Conservation (phyloP, 768 basidiomycete species). For the Pleurotus djamor region DNA sequence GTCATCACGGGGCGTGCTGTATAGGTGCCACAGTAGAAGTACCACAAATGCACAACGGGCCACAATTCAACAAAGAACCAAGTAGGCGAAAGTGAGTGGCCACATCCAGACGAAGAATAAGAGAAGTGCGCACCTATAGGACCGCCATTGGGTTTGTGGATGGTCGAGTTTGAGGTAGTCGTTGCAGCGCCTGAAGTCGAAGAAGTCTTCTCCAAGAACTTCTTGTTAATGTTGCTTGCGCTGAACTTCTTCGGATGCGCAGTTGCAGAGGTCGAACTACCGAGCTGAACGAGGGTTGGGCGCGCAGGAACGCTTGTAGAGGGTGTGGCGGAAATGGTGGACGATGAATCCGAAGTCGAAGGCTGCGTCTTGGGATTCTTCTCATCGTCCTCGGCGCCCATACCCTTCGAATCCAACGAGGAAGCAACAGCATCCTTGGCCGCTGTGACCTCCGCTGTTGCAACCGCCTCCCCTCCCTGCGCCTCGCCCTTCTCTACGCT, state of each 20-base stretch:
- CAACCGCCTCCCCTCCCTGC: conserved; percentile 19
- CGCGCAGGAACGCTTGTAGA: conserved; percentile 26
- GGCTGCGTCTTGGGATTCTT: neutral
- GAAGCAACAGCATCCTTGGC: neutral
- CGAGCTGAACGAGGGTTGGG: conserved; percentile 45
- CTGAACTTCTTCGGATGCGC: conserved; percentile 81
- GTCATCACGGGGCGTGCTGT: conserved; percentile 60
- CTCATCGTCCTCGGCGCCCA: neutral
- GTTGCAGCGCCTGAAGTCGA: conserved; percentile 49
- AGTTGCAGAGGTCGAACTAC: conserved; percentile 31
- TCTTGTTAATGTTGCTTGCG: conserved; percentile 93
- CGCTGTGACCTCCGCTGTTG: conserved; percentile 13
- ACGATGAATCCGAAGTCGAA: conserved; percentile 10
- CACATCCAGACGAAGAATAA: conserved; percentile 1
- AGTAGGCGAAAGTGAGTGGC: neutral
- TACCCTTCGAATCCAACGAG: neutral
- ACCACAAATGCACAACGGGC: conserved; percentile 3
- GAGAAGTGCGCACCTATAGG: conserved; percentile 44
- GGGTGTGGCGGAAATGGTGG: conserved; percentile 9
- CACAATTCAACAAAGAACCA: neutral
- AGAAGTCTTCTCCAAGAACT: conserved; percentile 90
- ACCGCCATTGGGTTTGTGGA: conserved; percentile 46
- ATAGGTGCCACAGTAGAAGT: conserved; percentile 10
- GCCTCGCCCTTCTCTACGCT: conserved; percentile 31
- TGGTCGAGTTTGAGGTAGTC: conserved; percentile 36